phyloP scores from a whole-genome alignment of 495 filamentous ascomycete genomes.

The Hypoxylon subgilvum region DNA sequence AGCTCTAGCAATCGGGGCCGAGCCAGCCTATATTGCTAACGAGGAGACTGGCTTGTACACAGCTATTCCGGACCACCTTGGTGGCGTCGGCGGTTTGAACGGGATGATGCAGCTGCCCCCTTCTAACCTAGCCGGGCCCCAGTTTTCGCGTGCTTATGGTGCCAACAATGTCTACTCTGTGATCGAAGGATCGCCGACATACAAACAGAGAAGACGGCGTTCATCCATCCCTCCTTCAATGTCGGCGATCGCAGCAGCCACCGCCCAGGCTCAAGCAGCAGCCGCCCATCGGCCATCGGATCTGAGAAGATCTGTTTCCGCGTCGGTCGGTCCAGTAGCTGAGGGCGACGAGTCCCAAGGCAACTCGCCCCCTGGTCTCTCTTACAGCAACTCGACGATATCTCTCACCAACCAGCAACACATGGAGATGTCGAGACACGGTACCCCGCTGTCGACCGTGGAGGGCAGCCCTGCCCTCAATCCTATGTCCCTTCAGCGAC shows the following conservation, averaged over 20 bases:
- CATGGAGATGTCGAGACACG: conserved; percentile 82
- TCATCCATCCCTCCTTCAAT: conserved; percentile 85
- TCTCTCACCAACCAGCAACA: conserved; percentile 65
- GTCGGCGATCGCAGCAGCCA: conserved; percentile 66
- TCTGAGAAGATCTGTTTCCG: conserved; percentile 87
- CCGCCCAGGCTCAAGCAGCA: conserved; percentile 57
- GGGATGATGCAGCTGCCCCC: conserved; percentile 90
- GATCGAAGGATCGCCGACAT: conserved; percentile 96
- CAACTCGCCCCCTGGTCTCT: conserved; percentile 71
- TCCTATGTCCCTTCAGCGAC: conserved; percentile 66
- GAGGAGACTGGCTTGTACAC: conserved; percentile 96
- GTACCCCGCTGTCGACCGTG: conserved; percentile 81
- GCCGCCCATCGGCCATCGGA: conserved; percentile 78
- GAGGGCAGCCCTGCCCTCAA: conserved; percentile 79
- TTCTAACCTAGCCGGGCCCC: conserved; percentile 77
- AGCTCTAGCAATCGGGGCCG: conserved; percentile 72
- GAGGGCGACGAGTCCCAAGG: conserved; percentile 76
- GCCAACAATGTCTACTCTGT: conserved; percentile 88
- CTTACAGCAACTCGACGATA: conserved; percentile 68
- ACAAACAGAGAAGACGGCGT: conserved; percentile 93
- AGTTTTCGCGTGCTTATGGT: conserved; percentile 76
- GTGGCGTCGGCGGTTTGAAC: conserved; percentile 66
- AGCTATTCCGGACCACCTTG: conserved; percentile 81
- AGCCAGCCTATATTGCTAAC: conserved; percentile 96
- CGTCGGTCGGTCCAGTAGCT: conserved; percentile 79